Percentiles rank a stretch among this genome's conserved stretches.
These are phyloP conservation scores for Cladophialophora yegresii DNA, from an alignment of 2,329 filamentous ascomycete genomes.

Conservation along the genomic window DNA sequence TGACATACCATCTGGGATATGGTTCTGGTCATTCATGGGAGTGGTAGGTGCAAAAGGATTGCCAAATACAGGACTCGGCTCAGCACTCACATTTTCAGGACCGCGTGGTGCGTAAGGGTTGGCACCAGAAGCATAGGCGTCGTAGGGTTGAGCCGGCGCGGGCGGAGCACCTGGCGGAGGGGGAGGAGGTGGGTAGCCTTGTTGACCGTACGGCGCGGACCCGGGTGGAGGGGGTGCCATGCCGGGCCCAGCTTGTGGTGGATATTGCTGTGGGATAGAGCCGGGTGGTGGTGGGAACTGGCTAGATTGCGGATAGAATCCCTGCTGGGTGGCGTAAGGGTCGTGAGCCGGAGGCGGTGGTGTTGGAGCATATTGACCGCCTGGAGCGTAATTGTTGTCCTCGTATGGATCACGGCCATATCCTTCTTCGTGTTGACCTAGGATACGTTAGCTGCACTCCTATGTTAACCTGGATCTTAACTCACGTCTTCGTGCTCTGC, in stretches of 20 bases:
- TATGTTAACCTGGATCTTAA: conserved; percentile 12
- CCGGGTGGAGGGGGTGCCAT: conserved; percentile 20
- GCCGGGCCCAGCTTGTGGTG: conserved; percentile 27
- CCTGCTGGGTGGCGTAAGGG: conserved; percentile 40
- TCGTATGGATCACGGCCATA: conserved; percentile 44
- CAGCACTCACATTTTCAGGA: conserved; percentile 55
- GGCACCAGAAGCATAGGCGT: conserved; percentile 43
- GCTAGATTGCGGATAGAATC: conserved; percentile 47
- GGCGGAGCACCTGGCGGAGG: conserved; percentile 45
- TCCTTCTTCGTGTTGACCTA: conserved; percentile 31
- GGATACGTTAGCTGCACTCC: conserved; percentile 12
- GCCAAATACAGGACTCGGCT: conserved; percentile 39
- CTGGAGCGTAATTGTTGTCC: conserved; percentile 44
- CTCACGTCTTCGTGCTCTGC: conserved; percentile 43
- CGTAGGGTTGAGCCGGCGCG: conserved; percentile 30
- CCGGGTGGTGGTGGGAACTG: conserved; percentile 49
- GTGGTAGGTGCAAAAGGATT: conserved; percentile 37
- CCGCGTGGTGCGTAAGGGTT: conserved; percentile 46
- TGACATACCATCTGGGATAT: conserved; percentile 48
- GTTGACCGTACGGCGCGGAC: conserved; percentile 32
- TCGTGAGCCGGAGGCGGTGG: conserved; percentile 40
- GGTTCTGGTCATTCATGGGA: conserved; percentile 41
- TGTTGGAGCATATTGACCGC: conserved; percentile 43
- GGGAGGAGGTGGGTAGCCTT: conserved; percentile 45
- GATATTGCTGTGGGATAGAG: conserved; percentile 30